Conservation (phyloP, 768 basidiomycete species). For the Russula dissimulans region DNA sequence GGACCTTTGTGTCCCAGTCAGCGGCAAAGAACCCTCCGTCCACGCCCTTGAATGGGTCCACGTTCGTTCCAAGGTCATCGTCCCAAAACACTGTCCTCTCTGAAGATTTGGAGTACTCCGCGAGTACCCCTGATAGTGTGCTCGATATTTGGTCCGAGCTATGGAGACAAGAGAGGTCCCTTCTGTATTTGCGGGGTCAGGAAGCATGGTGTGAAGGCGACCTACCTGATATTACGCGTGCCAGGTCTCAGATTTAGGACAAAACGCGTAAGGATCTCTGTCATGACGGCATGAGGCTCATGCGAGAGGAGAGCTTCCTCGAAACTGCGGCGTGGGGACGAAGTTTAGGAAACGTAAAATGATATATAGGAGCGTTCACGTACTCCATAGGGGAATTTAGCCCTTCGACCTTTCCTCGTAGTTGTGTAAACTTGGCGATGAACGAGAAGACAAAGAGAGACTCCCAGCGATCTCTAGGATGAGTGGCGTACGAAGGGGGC, state of each 20-base stretch:
- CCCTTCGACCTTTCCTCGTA: slow-evolving; percentile 69
- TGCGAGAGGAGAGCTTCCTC: slow-evolving; percentile 68
- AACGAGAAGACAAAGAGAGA: slow-evolving; percentile 79
- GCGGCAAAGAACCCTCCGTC: slow-evolving; percentile 71
- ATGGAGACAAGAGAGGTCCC: slow-evolving; percentile 27
- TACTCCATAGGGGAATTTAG: slow-evolving; percentile 78
- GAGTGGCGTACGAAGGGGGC: slow-evolving; percentile 51
- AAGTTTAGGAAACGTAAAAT: background rate
- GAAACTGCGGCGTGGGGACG: slow-evolving; percentile 39
- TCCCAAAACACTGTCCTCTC: slow-evolving; percentile 79
- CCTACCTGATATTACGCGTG: slow-evolving; percentile 85
- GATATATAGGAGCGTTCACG: slow-evolving; percentile 31
- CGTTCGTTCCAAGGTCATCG: slow-evolving; percentile 52
- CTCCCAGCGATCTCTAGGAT: slow-evolving; percentile 83
- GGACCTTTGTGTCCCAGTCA: slow-evolving; percentile 76
- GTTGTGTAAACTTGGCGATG: slow-evolving; percentile 71
- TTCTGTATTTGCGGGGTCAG: slow-evolving; percentile 27
- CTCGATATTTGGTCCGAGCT: slow-evolving; percentile 78
- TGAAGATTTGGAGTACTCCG: slow-evolving; percentile 61
- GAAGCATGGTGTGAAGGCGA: slow-evolving; percentile 28
- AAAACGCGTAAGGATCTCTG: slow-evolving; percentile 64
- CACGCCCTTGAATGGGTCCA: slow-evolving; percentile 61
- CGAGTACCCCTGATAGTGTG: slow-evolving; percentile 58
- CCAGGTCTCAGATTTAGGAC: slow-evolving; percentile 76
- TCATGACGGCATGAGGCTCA: slow-evolving; percentile 65